Base-by-base conservation (phyloP, 2,329 filamentous ascomycete genomes). In the Gyromitra esculenta region DNA sequence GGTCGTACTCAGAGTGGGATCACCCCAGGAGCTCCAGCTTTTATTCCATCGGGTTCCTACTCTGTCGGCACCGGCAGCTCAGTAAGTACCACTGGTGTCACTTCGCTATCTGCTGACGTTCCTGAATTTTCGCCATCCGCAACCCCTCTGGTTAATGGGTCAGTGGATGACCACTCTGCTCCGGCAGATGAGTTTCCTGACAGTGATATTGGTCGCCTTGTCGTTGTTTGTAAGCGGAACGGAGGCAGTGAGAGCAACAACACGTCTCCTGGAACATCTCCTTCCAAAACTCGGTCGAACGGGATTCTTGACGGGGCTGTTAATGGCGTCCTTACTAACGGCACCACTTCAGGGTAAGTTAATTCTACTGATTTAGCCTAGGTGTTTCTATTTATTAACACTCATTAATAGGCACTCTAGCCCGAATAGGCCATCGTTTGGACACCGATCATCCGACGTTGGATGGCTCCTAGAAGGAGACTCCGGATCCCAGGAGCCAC, bases 181-280 rank as follows among this genome's bases (percentile, higher is more conserved):
- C 72, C 79, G 73, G 66, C 69, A 52, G 66, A 78, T 37, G 80
- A 81, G 43, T 81, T 80, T 67, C 60, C 77, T 5, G 79, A 81
- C 75, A 68, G 73, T 5, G 78, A 81, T 48, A 75, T 80, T 67
- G 71, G 77, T 15, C 54, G 70, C 15, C 37, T 79, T 43, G 78
- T 77, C 25, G 73, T 79, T 41, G 75, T 79, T 62, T 70, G 69
- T 62, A 79, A 74, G 69, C 75, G 77, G 9, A 73, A 67, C 18
- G 31, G 21, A 35, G 48, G 68, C 13, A 45, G 68, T 4, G 76
- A 76, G 21, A 77, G 74, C 41, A 71, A 6, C 35, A 54, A 74
- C 3, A 67, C 63, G 13, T 78, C 78, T 52, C 69, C 74, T 41
- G 18, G 59, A 15, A 48, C 56, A 9, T 76, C 77, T 41, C 73